phyloP scores from a whole-genome alignment of 208 protist genomes.

The Leishmania tarentolae region DNA sequence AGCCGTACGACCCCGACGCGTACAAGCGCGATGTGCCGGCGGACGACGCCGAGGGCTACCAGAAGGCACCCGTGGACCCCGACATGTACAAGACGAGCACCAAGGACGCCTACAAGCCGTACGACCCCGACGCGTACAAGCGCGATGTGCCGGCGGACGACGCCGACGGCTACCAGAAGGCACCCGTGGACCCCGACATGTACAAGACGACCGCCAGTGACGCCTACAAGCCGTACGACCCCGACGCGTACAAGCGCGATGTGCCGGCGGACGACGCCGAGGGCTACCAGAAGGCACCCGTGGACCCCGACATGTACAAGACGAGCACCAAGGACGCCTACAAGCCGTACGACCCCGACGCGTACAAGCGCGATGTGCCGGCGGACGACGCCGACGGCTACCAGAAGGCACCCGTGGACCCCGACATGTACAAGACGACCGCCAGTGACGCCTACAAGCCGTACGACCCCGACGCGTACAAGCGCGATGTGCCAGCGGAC shows the following conservation, averaged over 20 bases:
- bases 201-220: constrained; percentile 22
- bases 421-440: constrained; percentile 26
- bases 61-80: constrained; percentile 2
- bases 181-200: constrained; percentile 26
- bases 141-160: constrained; percentile 1
- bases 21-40: constrained; percentile 15
- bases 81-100: constrained; percentile 60
- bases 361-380: constrained; percentile 15
- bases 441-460: constrained; percentile 10
- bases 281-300: neutral
- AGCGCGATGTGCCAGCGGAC: constrained; percentile 5
- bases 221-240: constrained; percentile 16
- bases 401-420: constrained; percentile 13
- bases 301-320: constrained; percentile 33
- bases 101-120: constrained; percentile 39
- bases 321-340: constrained; percentile 4
- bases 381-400: neutral
- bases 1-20: constrained; percentile 21
- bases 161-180: constrained; percentile 14
- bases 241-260: constrained; percentile 20
- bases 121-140: constrained; percentile 42
- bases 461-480: constrained; percentile 25
- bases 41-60: neutral
- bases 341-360: constrained; percentile 23
- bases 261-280: neutral